Conservation (phyloP, 768 basidiomycete species). For the Leccinum longicurvipes region DNA sequence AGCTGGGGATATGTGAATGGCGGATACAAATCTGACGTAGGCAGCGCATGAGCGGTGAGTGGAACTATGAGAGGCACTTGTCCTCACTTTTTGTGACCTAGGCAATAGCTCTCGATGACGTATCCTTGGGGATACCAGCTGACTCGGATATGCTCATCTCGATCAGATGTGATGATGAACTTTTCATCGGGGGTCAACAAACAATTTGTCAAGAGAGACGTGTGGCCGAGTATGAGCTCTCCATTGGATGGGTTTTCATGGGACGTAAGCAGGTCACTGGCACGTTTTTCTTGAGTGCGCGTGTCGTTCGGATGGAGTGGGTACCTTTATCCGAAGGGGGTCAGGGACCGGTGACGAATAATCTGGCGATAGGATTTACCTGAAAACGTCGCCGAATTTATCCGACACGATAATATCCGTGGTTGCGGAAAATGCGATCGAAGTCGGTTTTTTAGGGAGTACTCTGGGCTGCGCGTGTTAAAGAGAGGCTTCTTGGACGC, state of each 20-base stretch:
- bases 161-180: slow-evolving; percentile 83
- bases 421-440: slow-evolving; percentile 57
- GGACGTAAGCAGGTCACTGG: slow-evolving; percentile 40
- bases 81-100: slow-evolving; percentile 78
- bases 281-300: slow-evolving; percentile 24
- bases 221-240: slow-evolving; percentile 78
- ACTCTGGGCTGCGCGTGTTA: slow-evolving; percentile 45
- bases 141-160: slow-evolving; percentile 94
- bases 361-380: slow-evolving; percentile 38
- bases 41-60: neutral
- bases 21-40: slow-evolving; percentile 69
- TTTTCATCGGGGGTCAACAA: slow-evolving; percentile 63
- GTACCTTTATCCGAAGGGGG: slow-evolving; percentile 44
- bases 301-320: slow-evolving; percentile 40
- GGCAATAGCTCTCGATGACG: slow-evolving; percentile 80
- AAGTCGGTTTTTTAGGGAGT: slow-evolving; percentile 80
- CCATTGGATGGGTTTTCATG: slow-evolving; percentile 72
- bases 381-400: slow-evolving; percentile 94
- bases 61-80: neutral
- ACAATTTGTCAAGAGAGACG: slow-evolving; percentile 77
- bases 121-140: slow-evolving; percentile 88
- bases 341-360: neutral
- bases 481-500: neutral
- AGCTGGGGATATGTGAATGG: slow-evolving; percentile 63
- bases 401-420: slow-evolving; percentile 79